Evolutionary conservation across 345 rosid genomes (phyloP).

Genomic region (Boechera retrofracta): DNA sequence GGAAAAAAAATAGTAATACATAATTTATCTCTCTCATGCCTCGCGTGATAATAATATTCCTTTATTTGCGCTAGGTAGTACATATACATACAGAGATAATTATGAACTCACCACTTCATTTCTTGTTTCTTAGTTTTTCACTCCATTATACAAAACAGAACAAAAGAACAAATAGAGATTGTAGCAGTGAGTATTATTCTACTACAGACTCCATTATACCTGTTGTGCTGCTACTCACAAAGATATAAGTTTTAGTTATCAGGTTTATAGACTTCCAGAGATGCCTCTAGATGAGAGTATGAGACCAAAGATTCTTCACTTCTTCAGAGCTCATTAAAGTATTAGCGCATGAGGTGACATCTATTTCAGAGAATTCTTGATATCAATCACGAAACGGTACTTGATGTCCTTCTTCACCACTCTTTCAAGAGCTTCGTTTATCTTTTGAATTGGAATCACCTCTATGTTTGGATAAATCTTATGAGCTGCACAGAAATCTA

Average conservation of each 20-base stretch:
- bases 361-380: slow-evolving; percentile 68
- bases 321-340: not conserved
- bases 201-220: slow-evolving; percentile 15
- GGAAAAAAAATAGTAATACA: not conserved
- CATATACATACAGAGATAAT: not conserved
- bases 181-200: slow-evolving; percentile 9
- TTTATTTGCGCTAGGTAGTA: slow-evolving; percentile 31
- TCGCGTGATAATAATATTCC: slow-evolving; percentile 29
- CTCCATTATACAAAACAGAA: not conserved
- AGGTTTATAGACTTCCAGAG: not conserved
- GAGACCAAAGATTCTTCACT: slow-evolving; percentile 18
- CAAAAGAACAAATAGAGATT: not conserved
- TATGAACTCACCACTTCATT: not conserved
- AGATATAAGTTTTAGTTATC: slow-evolving; percentile 1
- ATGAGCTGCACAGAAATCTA: slow-evolving; percentile 73
- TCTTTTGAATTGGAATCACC: slow-evolving; percentile 65
- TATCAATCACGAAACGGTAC: slow-evolving; percentile 86
- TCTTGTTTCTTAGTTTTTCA: not conserved
- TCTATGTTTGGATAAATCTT: slow-evolving; percentile 79
- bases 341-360: not conserved
- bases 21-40: slow-evolving; percentile 29
- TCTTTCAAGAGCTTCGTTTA: slow-evolving; percentile 82
- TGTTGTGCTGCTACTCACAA: not conserved
- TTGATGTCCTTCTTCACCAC: slow-evolving; percentile 73
- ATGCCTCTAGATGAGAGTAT: not conserved